Conservation (phyloP, 2,329 filamentous ascomycete species). For the Ophiocordyceps robertsii region DNA sequence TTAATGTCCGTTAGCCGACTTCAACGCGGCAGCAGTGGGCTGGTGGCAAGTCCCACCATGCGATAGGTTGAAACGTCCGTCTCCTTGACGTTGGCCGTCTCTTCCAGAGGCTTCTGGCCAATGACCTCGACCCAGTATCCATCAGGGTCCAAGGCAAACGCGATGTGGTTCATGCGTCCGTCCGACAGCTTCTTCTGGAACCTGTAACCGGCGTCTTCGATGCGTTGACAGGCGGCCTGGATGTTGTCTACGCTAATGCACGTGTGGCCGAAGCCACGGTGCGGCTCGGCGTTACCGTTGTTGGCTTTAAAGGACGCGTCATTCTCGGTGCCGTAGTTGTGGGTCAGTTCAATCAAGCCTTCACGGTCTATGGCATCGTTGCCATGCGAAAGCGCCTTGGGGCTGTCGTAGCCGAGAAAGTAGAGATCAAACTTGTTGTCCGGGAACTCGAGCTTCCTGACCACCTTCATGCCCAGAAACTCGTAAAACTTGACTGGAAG, state of each 20-base stretch:
- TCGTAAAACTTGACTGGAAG: constrained; percentile 80
- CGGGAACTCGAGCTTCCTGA: constrained; percentile 70
- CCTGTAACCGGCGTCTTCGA: constrained; percentile 79
- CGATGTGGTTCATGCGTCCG: constrained; percentile 76
- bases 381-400: constrained; percentile 59
- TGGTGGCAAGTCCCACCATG: constrained; percentile 32
- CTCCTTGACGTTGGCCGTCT: constrained; percentile 56
- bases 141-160: constrained; percentile 81
- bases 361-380: constrained; percentile 68
- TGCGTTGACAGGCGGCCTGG: constrained; percentile 75
- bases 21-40: not conserved
- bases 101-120: constrained; percentile 55
- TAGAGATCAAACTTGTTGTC: constrained; percentile 92
- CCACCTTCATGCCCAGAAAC: constrained; percentile 72
- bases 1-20: constrained; percentile 14
- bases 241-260: constrained; percentile 76
- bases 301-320: constrained; percentile 68
- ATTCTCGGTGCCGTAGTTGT: constrained; percentile 78
- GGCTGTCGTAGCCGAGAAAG: constrained; percentile 80
- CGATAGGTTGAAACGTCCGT: constrained; percentile 69
- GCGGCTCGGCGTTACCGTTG: constrained; percentile 84
- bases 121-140: constrained; percentile 80
- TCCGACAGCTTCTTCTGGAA: constrained; percentile 95
- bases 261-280: constrained; percentile 74
- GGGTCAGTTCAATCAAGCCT: constrained; percentile 76